Evolutionary conservation across 371 early-diverging fungal genomes (phyloP), one percentile per base, ranked within the genome.

Genomic region (Nematocida sp.): DNA sequence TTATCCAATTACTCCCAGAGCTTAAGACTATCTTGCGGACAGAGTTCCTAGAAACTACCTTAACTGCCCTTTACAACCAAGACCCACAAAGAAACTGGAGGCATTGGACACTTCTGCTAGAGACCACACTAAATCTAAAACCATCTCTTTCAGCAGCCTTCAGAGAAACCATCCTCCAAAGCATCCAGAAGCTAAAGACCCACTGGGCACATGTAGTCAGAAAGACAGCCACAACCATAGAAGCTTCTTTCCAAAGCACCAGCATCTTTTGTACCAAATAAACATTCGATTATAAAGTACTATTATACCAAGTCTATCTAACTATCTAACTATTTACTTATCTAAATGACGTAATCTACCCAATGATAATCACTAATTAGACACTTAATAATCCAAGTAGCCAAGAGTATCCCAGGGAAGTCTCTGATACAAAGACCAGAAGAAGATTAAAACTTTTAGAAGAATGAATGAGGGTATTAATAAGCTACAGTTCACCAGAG

Each of bases 191-290:
- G 32, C 61, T 70, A 13, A 60, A 75, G 13, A 37, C 17, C 23
- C 74, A 70, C 53, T 70, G 74, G 74, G 74, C 74, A 4, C 13
- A 48, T 35, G 49, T 41, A 37, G 61, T 70, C 19, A 17, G 74
- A 9, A 46, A 25, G n/a, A 31, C 17, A 29, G 74, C 74, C 4
- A 15, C 37, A 37, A 35, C 11, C 17, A 23, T 19, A 29, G 38
- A 37, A 5, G 35, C 9, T 11, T n/a, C n/a, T 19, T 53, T 51
- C 29, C 13, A 13, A 62, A 3, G 31, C 53, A 25, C 13, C 7
- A 51, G n/a, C 4, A 13, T 7, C 21, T 32, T 51, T 51, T 51
- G 13, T 4, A 51, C 7, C 7, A 27, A 51, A 7, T 21, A 32
- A 51, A 13, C 13, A 21, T 13, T 51, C 31, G 7, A 13, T 13